A percentile compares a stretch with the other conserved stretches of the same genome.
Conservation (phyloP, 805 yeast species). For the Cephaloascus fragrans region DNA sequence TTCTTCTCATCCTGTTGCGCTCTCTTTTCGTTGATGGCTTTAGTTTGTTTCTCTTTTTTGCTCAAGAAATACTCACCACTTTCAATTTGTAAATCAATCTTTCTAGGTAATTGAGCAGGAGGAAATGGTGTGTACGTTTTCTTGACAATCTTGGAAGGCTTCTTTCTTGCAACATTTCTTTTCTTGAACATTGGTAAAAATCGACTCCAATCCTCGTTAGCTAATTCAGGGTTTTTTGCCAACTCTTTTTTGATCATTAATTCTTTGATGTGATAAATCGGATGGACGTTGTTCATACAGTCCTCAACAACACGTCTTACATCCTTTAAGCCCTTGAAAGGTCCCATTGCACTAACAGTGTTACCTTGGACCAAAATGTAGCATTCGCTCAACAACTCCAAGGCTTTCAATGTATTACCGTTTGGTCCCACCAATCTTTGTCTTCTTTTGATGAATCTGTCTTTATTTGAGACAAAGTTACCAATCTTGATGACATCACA, state of each 20-base stretch:
- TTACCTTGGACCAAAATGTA: conserved; percentile 95
- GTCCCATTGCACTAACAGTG: conserved; percentile 96
- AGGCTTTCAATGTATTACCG: conserved; percentile 92
- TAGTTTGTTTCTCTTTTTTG: conserved; percentile 68
- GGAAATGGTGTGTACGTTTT: conserved; percentile 98
- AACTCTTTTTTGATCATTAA: conserved; percentile 95
- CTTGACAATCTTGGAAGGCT: conserved; percentile 43
- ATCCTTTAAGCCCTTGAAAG: conserved; percentile 85
- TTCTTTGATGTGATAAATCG: conserved; percentile 96
- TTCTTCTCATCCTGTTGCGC: conserved; percentile 69
- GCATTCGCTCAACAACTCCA: conserved; percentile 91
- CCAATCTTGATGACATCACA: conserved; percentile 97
- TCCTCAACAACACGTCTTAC: conserved; percentile 93
- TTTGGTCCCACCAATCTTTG: conserved; percentile 95
- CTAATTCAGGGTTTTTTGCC: conserved; percentile 90
- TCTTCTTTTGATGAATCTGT: conserved; percentile 88
- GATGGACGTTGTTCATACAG: conserved; percentile 94
- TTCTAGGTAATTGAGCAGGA: conserved; percentile 93
- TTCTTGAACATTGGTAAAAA: conserved; percentile 95
- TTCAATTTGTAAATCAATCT: conserved; percentile 94
- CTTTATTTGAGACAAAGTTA: conserved; percentile 79
- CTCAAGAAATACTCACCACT: conserved; percentile 97
- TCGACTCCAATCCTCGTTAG: conserved; percentile 93
- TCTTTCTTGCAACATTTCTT: conserved; percentile 90
- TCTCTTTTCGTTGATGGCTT: conserved; percentile 65